Base-by-base conservation (phyloP, 1,139 yeast species). In the Diutina ranongensis region DNA sequence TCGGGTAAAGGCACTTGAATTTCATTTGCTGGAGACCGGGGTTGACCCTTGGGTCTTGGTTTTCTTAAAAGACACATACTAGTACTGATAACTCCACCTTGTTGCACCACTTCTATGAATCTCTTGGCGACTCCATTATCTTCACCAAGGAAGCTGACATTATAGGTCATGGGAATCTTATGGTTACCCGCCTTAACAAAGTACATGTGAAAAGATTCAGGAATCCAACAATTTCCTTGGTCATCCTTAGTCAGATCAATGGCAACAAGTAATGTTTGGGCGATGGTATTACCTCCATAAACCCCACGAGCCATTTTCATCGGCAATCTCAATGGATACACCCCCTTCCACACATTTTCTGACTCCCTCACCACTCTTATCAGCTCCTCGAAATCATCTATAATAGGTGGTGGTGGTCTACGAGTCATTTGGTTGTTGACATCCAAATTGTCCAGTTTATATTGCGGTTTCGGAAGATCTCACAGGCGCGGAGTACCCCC, bases 251-350 rank as follows among this genome's bases (percentile, higher is more conserved):
- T 61, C 18, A 65, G 57, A 47, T 65, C 73, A 35, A 80, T 65
- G 1, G 85, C 83, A 1, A 88, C 89, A 50, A 76, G 61, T 8
- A 83, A 61, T 1, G 89, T 67, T 57, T 84, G 94, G 1, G 87
- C 85, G 41, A 83, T 79, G 47, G 81, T 69, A 36, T 83, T 78
- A 2, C 95, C 95, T 1, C 94, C 95, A 63, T 82, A 84, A 1
- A 83, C 78, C 1, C 89, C 92, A 40, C 85, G 64, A 2, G 86
- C 86, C 1, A 76, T 74, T 2, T 65, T 62, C 9, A 68, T 49
- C 1, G 75, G 75, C 10, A 65, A 55, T 40, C 62, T 50, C 34
- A 71, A 57, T 2, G 71, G 69, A 48, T 66, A 65, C 1, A 62
- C 68, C 1, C 74, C 74, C 10, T 52, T 57, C 54, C 59, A 70